Conservation (phyloP, 1,284 basidiomycete genomes). For the Cystobasidium slooffiae region DNA sequence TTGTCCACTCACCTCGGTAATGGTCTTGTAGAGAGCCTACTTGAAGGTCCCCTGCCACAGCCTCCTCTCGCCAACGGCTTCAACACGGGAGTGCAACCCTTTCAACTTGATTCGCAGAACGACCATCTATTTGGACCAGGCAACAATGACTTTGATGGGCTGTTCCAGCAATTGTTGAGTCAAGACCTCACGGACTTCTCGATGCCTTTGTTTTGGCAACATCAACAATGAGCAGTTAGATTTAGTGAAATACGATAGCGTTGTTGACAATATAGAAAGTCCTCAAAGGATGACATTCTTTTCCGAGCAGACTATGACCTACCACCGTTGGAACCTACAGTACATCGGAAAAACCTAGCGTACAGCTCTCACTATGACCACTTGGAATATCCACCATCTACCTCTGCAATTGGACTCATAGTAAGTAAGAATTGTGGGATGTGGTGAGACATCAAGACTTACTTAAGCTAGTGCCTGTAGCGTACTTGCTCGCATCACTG, state of each 20-base stretch:
- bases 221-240: background rate
- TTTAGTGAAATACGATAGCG: too few relatives aligned
- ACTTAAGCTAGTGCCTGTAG: slow-evolving; percentile 60
- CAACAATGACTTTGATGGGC: slow-evolving; percentile 3
- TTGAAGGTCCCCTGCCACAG: background rate
- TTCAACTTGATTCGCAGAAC: background rate
- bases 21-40: background rate
- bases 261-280: too few relatives aligned
- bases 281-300: too few relatives aligned
- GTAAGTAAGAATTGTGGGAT: background rate
- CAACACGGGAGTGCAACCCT: background rate
- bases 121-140: slow-evolving; percentile 4
- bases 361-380: background rate
- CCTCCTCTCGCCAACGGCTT: background rate
- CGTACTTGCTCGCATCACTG: slow-evolving; percentile 63
- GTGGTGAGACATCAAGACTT: background rate
- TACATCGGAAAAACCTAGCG: too few relatives aligned
- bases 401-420: background rate
- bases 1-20: background rate
- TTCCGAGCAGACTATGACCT: too few relatives aligned
- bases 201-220: slow-evolving; percentile 17
- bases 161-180: slow-evolving; percentile 15
- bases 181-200: slow-evolving; percentile 11
- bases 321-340: too few relatives aligned
- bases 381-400: slow-evolving; percentile 3